Conservation (phyloP, 2,329 filamentous ascomycete species). For the Colletotrichum magnum region DNA sequence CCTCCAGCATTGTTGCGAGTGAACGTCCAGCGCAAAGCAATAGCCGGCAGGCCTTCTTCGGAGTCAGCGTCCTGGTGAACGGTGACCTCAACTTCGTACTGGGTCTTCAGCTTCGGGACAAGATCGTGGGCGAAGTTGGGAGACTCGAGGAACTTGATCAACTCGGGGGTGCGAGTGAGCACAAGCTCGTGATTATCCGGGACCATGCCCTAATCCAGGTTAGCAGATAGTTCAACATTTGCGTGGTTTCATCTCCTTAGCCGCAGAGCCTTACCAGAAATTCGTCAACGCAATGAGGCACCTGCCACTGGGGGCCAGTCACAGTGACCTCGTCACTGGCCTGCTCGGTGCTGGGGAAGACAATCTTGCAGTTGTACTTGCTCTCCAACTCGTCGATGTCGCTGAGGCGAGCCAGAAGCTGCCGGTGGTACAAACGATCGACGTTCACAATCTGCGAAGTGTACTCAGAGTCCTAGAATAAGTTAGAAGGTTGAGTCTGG, state of each 20-base stretch:
- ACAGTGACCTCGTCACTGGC: constrained; percentile 97
- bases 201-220: constrained; percentile 82
- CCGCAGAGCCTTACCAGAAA: constrained; percentile 75
- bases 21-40: constrained; percentile 82
- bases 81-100: constrained; percentile 91
- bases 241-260: too few species aligned
- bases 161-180: constrained; percentile 80
- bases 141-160: constrained; percentile 87
- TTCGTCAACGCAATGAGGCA: constrained; percentile 95
- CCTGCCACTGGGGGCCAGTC: constrained; percentile 97
- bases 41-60: constrained; percentile 69
- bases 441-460: constrained; percentile 94
- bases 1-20: constrained; percentile 98
- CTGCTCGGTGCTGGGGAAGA: constrained; percentile 97
- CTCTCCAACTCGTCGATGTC: constrained; percentile 97
- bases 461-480: constrained; percentile 87
- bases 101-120: constrained; percentile 85
- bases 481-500: constrained; percentile 14
- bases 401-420: constrained; percentile 87
- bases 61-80: constrained; percentile 76
- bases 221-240: constrained; percentile 5
- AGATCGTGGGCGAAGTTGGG: constrained; percentile 85
- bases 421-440: constrained; percentile 94
- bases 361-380: constrained; percentile 99
- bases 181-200: constrained; percentile 95